Percentiles rank a stretch among this genome's conserved stretches.
phyloP scores from a whole-genome alignment of 208 protist species.

The Naegleria lovaniensis region DNA sequence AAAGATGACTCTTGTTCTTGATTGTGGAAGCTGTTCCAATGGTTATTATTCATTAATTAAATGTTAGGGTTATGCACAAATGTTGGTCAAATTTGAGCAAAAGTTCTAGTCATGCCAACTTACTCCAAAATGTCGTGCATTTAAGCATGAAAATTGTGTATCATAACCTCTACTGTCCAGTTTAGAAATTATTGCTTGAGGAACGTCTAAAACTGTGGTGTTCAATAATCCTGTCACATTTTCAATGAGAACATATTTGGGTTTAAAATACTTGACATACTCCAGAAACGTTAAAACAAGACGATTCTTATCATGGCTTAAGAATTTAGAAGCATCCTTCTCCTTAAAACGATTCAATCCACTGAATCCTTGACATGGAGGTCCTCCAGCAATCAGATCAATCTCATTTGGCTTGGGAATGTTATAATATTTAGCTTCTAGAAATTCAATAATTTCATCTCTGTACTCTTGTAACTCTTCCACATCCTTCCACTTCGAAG shows the following conservation, averaged over 20 bases:
- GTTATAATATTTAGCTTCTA: background rate
- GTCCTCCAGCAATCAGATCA: constrained; percentile 10
- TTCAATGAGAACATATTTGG: constrained; percentile 18
- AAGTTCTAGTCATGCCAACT: too few relatives aligned
- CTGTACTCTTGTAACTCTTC: background rate
- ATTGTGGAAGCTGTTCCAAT: background rate
- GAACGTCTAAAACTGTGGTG: background rate
- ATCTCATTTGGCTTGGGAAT: background rate
- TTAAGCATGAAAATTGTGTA: background rate
- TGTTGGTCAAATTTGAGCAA: too few relatives aligned
- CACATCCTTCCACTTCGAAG: background rate
- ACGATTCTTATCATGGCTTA: background rate
- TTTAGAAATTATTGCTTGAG: background rate
- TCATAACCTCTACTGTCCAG: background rate
- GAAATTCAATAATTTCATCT: background rate
- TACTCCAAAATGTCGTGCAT: background rate
- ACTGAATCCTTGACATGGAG: constrained; percentile 6
- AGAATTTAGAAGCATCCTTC: background rate
- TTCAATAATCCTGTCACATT: constrained; percentile 3
- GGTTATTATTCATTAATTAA: too few relatives aligned
- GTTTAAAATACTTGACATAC: background rate
- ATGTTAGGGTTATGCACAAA: too few relatives aligned
- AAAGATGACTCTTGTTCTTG: constrained; percentile 5
- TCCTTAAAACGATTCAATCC: background rate
- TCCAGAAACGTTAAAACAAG: background rate